phyloP scores from a whole-genome alignment of 23 red algal species.

The Gracilaria caudata region DNA sequence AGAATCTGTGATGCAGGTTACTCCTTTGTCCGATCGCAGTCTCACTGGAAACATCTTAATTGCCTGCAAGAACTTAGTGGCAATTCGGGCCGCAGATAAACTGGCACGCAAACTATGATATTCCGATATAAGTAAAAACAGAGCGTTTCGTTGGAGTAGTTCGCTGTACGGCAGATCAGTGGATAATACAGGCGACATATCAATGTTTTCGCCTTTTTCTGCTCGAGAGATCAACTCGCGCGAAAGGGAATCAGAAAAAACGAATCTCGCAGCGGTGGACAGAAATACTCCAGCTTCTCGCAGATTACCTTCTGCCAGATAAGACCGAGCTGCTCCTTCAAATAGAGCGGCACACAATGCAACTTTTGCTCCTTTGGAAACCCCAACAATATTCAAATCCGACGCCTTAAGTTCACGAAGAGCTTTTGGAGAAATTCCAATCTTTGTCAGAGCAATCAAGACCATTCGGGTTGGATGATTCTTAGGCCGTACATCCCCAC shows the following conservation, averaged over 20 bases:
- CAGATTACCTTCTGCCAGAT: constrained; percentile 32
- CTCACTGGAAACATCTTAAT: constrained; percentile 3
- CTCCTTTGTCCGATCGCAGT: constrained; percentile 7
- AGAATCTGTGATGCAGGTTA: constrained; percentile 22
- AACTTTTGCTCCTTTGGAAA: background rate
- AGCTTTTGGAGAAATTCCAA: constrained; percentile 16
- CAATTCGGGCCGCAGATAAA: constrained; percentile 28
- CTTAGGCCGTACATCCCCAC: background rate
- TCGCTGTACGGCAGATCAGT: background rate
- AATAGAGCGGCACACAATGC: constrained; percentile 15
- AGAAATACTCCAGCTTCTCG: constrained; percentile 21
- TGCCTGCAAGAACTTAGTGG: constrained; percentile 34
- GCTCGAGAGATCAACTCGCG: constrained; percentile 4
- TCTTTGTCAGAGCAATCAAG: constrained; percentile 4
- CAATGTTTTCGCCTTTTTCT: constrained; percentile 34
- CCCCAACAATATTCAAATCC: background rate
- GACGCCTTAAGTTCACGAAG: constrained; percentile 19
- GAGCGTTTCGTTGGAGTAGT: constrained; percentile 9
- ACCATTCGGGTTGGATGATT: constrained; percentile 27
- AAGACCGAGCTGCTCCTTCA: constrained; percentile 34
- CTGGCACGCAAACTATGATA: constrained; percentile 52
- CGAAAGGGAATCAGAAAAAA: constrained; percentile 19
- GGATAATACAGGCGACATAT: constrained; percentile 5
- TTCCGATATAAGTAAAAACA: constrained; percentile 51
- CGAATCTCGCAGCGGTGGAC: constrained; percentile 1